Percentiles rank a stretch among this genome's conserved stretches.
Conservation (phyloP, 1,284 basidiomycete species). For the Phylloboletellus chloephorus region DNA sequence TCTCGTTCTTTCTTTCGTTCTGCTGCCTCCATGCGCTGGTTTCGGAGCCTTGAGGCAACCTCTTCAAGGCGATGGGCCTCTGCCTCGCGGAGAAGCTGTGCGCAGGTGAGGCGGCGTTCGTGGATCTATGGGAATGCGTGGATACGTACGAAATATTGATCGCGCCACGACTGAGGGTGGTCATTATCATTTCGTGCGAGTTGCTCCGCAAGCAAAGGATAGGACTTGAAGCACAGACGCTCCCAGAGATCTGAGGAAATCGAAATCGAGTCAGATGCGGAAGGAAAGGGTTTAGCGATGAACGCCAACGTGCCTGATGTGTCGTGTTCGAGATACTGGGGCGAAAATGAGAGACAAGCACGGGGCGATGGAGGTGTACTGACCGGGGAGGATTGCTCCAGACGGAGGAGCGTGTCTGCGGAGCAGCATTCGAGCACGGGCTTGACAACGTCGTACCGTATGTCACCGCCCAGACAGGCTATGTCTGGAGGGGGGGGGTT, state of each 20-base stretch:
- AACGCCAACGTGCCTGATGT: slow-evolving; percentile 48
- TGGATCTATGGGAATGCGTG: neutral
- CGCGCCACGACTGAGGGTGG: slow-evolving; percentile 60
- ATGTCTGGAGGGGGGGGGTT: slow-evolving; percentile 40
- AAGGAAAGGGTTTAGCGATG: neutral
- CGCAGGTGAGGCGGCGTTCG: slow-evolving; percentile 6
- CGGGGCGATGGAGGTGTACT: slow-evolving; percentile 26
- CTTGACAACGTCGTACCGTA: slow-evolving; percentile 57
- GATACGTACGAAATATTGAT: slow-evolving; percentile 57
- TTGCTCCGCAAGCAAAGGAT: slow-evolving; percentile 46
- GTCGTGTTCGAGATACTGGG: slow-evolving; percentile 50
- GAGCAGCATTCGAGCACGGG: slow-evolving; percentile 69
- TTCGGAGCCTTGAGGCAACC: slow-evolving; percentile 52
- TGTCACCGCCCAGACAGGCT: slow-evolving; percentile 49
- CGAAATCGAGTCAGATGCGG: slow-evolving; percentile 11
- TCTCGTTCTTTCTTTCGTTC: slow-evolving; percentile 67
- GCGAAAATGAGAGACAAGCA: slow-evolving; percentile 15
- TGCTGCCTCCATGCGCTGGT: slow-evolving; percentile 59
- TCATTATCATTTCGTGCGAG: slow-evolving; percentile 26
- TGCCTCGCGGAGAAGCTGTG: slow-evolving; percentile 47
- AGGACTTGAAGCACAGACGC: slow-evolving; percentile 53
- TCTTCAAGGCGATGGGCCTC: slow-evolving; percentile 60
- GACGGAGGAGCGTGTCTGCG: slow-evolving; percentile 57
- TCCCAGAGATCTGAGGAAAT: slow-evolving; percentile 60
- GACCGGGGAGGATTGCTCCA: slow-evolving; percentile 68